Evolutionary conservation across 2,329 filamentous ascomycete species (phyloP).

Genomic region (Thermoascus crustaceus): DNA sequence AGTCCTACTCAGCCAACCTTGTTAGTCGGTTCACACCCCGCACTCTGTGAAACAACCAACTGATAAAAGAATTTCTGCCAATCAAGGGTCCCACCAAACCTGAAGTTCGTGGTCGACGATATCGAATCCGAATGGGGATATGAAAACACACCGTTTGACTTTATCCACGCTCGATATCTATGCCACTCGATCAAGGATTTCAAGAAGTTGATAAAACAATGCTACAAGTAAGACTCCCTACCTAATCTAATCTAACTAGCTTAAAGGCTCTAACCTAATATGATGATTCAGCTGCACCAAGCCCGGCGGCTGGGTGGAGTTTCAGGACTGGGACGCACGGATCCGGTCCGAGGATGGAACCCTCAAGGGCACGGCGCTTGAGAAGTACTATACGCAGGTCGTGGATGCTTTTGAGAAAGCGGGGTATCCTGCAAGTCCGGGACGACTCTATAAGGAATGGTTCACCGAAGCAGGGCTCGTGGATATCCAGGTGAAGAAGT

Average conservation of each 20-base stretch:
- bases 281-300: constrained; percentile 10
- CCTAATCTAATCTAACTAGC: background rate
- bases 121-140: constrained; percentile 51
- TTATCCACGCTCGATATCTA: constrained; percentile 52
- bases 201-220: constrained; percentile 41
- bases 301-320: constrained; percentile 33
- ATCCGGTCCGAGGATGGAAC: constrained; percentile 17
- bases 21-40: no score
- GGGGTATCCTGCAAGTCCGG: background rate
- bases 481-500: constrained; percentile 11
- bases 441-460: constrained; percentile 7
- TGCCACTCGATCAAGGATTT: constrained; percentile 51
- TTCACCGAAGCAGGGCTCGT: constrained; percentile 17
- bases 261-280: background rate
- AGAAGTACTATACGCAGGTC: background rate
- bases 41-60: no score
- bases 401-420: background rate
- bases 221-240: constrained; percentile 33
- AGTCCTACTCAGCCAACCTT: constrained; percentile 18
- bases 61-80: background rate
- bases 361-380: background rate
- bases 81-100: constrained; percentile 43
- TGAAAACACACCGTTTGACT: constrained; percentile 44
- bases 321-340: constrained; percentile 24
- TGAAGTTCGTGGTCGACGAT: constrained; percentile 51